Conservation (phyloP, 2,329 filamentous ascomycete species). For the Sarocladiaceae sp. region DNA sequence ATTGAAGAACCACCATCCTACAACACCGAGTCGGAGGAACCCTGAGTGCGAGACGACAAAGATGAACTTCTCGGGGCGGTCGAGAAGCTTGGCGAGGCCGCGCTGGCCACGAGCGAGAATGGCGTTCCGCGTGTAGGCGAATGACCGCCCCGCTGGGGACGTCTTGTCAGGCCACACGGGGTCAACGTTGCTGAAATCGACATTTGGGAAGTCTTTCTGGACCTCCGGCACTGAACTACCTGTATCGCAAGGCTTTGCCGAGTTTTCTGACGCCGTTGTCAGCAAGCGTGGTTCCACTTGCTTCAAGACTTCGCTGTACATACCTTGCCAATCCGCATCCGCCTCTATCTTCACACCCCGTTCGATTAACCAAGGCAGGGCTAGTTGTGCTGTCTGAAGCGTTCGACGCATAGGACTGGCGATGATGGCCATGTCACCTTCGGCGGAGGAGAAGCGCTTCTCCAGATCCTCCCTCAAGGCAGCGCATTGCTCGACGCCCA, state of each 20-base stretch:
- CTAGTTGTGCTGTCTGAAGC: constrained; percentile 54
- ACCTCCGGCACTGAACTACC: constrained; percentile 46
- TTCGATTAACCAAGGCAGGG: constrained; percentile 52
- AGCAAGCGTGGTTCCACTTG: not conserved
- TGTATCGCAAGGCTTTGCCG: constrained; percentile 53
- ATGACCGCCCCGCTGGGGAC: constrained; percentile 35
- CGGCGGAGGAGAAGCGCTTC: constrained; percentile 26
- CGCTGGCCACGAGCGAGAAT: constrained; percentile 49
- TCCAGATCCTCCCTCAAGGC: constrained; percentile 36
- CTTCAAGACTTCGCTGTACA: constrained; percentile 9
- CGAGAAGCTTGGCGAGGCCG: constrained; percentile 42
- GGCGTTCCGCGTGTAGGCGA: constrained; percentile 45
- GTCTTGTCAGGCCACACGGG: constrained; percentile 58
- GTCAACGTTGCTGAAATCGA: constrained; percentile 53
- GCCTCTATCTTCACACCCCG: constrained; percentile 47
- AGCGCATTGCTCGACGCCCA: constrained; percentile 43
- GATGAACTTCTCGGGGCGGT: constrained; percentile 53
- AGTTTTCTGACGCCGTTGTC: constrained; percentile 38
- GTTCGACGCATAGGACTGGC: constrained; percentile 61
- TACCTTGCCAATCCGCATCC: constrained; percentile 61
- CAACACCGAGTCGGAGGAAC: constrained; percentile 53
- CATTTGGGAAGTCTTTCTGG: constrained; percentile 44
- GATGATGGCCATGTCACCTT: constrained; percentile 41
- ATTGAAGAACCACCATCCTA: constrained; percentile 51
- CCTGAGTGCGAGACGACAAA: constrained; percentile 60